Base-by-base conservation (phyloP, 1,284 basidiomycete genomes). In the Farysia itapuensis region DNA sequence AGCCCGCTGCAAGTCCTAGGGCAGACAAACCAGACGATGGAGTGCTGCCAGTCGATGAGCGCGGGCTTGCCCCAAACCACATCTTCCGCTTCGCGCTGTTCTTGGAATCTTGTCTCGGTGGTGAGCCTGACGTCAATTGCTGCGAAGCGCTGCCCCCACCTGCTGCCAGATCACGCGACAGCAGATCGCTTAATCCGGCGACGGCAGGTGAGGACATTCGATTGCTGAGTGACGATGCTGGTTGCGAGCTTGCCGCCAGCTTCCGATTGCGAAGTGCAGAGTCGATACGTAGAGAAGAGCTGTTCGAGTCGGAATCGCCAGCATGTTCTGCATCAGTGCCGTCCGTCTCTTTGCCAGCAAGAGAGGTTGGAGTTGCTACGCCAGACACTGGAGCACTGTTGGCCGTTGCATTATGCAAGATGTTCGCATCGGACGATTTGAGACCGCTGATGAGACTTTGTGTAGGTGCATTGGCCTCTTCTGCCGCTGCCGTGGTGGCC, bases 361-460 rank as follows among this genome's bases (percentile, higher is more conserved):
- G n/a, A 28, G 43, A 38, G 11, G 42, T 30, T 4, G 60, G 60
- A 3, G 61, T 56, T 12, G 63, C 35, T 15, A 49, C 36, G 11
- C 50, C 51, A 31, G 60, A 59, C 4, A 50, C 49, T n/a, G 60
- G 61, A 13, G 58, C 64, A 23, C 56, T 67, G 5, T 25, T 36
- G 7, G 45, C 36, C 13, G 48, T 41, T 2, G 51, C 43, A 6
- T 43, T 49, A 42, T 28, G 52, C 22, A 14, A 21, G 5, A 21
- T 9, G 46, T 41, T 34, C 49, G 32, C 28, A 20, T 60, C 50
- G 20, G 57, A 49, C 2, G 43, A 18, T 32, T 60, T 49, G 28
- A 43, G 20, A 16, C 22, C 19, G 24, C 12, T 32, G 6, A 22
- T 9, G 11, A 20, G 21, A 16, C 12, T 6, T 8, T 23, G 6